Evolutionary conservation across 2,329 filamentous ascomycete genomes (phyloP).

Genomic region (Chaetomium sp.): DNA sequence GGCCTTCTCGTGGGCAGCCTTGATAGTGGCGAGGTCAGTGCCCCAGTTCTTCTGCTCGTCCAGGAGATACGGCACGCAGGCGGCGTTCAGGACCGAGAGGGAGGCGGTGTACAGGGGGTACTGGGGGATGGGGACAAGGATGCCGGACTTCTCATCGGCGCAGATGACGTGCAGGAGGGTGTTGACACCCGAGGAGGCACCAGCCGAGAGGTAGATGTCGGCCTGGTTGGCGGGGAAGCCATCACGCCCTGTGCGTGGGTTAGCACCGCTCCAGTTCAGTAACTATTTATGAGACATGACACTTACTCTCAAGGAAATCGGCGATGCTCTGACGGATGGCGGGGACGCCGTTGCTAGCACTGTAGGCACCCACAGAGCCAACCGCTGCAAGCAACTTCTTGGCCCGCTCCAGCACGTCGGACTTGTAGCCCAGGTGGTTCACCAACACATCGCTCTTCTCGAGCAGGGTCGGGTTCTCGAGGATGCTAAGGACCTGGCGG

Average conservation of each 20-base stretch:
- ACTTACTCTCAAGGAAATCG: slow-evolving; percentile 83
- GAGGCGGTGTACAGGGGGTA: slow-evolving; percentile 98
- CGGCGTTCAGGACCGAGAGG: slow-evolving; percentile 79
- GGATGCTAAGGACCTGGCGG: slow-evolving; percentile 88
- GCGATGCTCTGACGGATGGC: slow-evolving; percentile 88
- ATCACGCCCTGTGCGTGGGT: slow-evolving; percentile 65
- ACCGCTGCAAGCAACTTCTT: slow-evolving; percentile 78
- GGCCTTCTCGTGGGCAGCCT: slow-evolving; percentile 71
- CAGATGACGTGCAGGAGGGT: slow-evolving; percentile 90
- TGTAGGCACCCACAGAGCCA: slow-evolving; percentile 94
- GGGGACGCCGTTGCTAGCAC: slow-evolving; percentile 85
- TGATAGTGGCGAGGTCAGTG: slow-evolving; percentile 80
- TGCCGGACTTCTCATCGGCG: slow-evolving; percentile 71
- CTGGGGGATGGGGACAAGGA: slow-evolving; percentile 94
- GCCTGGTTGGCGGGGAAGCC: slow-evolving; percentile 79
- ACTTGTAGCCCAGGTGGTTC: slow-evolving; percentile 78
- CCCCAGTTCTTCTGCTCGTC: slow-evolving; percentile 87
- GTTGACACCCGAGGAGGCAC: slow-evolving; percentile 92
- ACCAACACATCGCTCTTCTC: slow-evolving; percentile 80
- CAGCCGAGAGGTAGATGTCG: slow-evolving; percentile 86
- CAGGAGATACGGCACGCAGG: slow-evolving; percentile 89
- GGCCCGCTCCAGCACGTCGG: slow-evolving; percentile 84
- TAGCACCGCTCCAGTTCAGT: neutral
- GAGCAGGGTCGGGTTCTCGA: slow-evolving; percentile 86
- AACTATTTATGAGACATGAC: neutral